A percentile compares a stretch with the other conserved stretches of the same genome.
These are phyloP conservation scores for Perkinsus chesapeaki DNA, from an alignment of 169 alveolate genomes.

Conservation along the genomic window DNA sequence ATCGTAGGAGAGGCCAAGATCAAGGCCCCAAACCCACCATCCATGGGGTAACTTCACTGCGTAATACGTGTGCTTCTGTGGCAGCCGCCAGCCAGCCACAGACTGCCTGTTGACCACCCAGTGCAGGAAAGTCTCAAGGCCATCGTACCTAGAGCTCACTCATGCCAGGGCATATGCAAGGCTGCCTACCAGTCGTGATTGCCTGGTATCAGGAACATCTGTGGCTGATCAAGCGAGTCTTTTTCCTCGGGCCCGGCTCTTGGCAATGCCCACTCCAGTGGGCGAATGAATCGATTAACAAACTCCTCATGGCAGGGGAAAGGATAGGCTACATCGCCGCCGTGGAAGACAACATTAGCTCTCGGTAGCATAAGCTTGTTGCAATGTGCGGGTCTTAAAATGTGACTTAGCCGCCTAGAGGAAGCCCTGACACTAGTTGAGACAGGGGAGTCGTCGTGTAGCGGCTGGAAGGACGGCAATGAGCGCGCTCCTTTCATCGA, in stretches of 20 bases:
- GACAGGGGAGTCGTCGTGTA: not conserved
- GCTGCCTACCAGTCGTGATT: constrained; percentile 14
- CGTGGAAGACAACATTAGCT: constrained; percentile 4
- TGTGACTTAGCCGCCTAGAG: not conserved
- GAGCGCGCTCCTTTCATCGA: not conserved
- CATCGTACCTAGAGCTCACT: not conserved
- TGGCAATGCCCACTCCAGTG: constrained; percentile 8
- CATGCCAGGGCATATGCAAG: not conserved
- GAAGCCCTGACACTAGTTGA: not conserved
- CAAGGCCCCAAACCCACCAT: constrained; percentile 13
- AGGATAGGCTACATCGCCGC: constrained; percentile 17
- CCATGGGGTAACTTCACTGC: not conserved
- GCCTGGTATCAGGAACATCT: constrained; percentile 2
- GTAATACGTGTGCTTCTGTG: constrained; percentile 13
- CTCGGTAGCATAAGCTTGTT: constrained; percentile 5
- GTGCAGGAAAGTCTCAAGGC: not conserved
- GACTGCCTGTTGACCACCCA: not conserved
- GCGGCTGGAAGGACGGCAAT: not conserved
- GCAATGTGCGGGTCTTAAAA: not conserved
- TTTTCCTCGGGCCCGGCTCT: not conserved
- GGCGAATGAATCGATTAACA: not conserved
- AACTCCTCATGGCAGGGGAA: not conserved
- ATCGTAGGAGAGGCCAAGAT: constrained; percentile 4
- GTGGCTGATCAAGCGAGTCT: not conserved
- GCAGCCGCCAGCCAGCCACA: constrained; percentile 7